Percentiles rank a stretch among this genome's conserved stretches.
These are phyloP conservation scores for Cyathus striatus DNA, from an alignment of 768 basidiomycete species.

Conservation along the genomic window DNA sequence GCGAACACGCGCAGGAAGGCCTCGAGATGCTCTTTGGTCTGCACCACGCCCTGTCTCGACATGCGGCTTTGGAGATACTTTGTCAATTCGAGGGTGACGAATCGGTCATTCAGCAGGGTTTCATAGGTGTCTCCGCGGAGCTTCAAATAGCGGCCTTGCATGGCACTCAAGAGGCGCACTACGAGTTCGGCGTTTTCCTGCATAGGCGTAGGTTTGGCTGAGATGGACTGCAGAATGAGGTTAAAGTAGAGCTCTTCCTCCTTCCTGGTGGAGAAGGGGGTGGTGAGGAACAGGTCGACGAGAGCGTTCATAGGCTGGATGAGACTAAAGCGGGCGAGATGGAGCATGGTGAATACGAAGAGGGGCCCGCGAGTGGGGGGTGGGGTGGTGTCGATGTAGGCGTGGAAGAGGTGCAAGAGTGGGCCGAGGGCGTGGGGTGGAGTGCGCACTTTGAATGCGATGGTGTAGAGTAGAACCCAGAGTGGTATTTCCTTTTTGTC, in stretches of 20 bases:
- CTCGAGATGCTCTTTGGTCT: constrained; percentile 39
- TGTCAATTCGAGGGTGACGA: constrained; percentile 45
- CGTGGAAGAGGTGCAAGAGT: constrained; percentile 36
- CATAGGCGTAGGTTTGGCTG: constrained; percentile 33
- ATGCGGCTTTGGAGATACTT: constrained; percentile 39
- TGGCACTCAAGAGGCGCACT: constrained; percentile 35
- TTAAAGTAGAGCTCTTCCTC: constrained; percentile 41
- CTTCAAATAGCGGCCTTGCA: constrained; percentile 39
- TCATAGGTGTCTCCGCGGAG: constrained; percentile 38
- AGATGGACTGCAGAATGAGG: constrained; percentile 45
- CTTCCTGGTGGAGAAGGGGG: constrained; percentile 20
- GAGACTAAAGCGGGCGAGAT: constrained; percentile 47
- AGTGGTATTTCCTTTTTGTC: constrained; percentile 25
- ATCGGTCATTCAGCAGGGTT: constrained; percentile 42
- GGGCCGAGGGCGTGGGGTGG: constrained; percentile 37
- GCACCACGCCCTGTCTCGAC: constrained; percentile 32
- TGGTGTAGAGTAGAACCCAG: constrained; percentile 53
- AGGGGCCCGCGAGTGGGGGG: constrained; percentile 33
- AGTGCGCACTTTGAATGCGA: constrained; percentile 40
- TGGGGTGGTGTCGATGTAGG: constrained; percentile 27
- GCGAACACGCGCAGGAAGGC: constrained; percentile 43
- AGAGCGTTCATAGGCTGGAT: constrained; percentile 39
- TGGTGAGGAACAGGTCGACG: constrained; percentile 33
- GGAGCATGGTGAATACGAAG: constrained; percentile 39
- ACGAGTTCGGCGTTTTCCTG: constrained; percentile 32